phyloP scores from a whole-genome alignment of 768 basidiomycete species.

The Rickenella mellea region DNA sequence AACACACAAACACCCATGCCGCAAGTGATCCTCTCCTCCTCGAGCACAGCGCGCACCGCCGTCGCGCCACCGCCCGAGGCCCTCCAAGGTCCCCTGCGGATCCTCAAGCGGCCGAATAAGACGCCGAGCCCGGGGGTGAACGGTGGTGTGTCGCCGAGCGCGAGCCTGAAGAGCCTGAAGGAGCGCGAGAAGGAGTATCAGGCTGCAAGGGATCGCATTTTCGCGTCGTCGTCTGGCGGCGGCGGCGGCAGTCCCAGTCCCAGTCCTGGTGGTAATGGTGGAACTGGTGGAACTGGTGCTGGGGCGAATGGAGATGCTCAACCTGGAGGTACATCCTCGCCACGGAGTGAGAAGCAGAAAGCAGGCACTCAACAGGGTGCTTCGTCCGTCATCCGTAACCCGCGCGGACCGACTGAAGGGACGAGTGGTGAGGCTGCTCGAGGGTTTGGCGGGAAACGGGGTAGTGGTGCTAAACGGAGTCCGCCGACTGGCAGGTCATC shows the following conservation, averaged over 20 bases:
- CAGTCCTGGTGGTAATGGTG: conserved; percentile 25
- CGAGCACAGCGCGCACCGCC: conserved; percentile 24
- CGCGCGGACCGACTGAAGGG: conserved; percentile 18
- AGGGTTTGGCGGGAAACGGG: conserved; percentile 16
- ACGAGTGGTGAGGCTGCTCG: conserved; percentile 9
- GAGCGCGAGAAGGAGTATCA: conserved; percentile 69
- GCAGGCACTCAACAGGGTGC: conserved; percentile 1
- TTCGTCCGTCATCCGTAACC: conserved; percentile 19
- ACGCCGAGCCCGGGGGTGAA: conserved; percentile 13
- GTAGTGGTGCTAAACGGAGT: too few relatives aligned
- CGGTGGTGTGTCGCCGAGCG: conserved; percentile 9
- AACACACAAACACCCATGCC: conserved; percentile 64
- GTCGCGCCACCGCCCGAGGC: conserved; percentile 45
- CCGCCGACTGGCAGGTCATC: too few relatives aligned
- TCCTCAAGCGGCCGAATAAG: conserved; percentile 58
- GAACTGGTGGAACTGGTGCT: conserved; percentile 1
- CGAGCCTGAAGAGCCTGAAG: conserved; percentile 30
- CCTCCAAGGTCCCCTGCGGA: conserved; percentile 55
- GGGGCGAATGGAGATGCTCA: too few relatives aligned
- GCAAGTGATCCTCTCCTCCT: conserved; percentile 36
- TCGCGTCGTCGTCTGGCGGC: conserved; percentile 20
- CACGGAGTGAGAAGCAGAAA: conserved; percentile 1
- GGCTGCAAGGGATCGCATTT: conserved; percentile 67
- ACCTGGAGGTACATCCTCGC: too few relatives aligned
- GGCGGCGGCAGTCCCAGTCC: too few relatives aligned